Percentiles rank a stretch among this genome's conserved stretches.
Evolutionary conservation across 495 filamentous ascomycete species (phyloP).

Genomic region (Acidomyces sp.): DNA sequence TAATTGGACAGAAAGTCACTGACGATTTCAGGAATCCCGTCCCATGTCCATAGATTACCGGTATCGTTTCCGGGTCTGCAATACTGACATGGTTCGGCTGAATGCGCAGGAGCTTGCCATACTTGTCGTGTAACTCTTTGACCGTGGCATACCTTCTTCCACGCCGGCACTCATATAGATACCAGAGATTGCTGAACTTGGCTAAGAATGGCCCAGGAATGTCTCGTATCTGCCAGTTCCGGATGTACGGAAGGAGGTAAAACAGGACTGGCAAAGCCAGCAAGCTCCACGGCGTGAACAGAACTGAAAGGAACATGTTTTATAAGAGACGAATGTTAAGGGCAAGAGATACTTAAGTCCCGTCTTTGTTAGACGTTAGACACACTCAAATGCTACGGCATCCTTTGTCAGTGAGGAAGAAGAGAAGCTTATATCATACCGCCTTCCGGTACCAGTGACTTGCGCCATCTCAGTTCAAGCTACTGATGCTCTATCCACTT

Average conservation of each 20-base stretch:
- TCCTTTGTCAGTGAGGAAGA: too few relatives aligned
- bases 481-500: too few relatives aligned
- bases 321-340: too few relatives aligned
- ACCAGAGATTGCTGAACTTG: constrained; percentile 66
- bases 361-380: too few relatives aligned
- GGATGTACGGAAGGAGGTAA: constrained; percentile 58
- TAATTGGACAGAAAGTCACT: background rate
- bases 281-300: constrained; percentile 47
- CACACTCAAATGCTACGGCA: too few relatives aligned
- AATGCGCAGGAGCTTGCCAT: constrained; percentile 47
- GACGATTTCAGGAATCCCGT: constrained; percentile 34
- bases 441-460: too few relatives aligned
- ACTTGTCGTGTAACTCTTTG: constrained; percentile 58
- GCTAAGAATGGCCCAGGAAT: constrained; percentile 60
- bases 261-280: constrained; percentile 42
- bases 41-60: constrained; percentile 41
- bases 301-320: constrained; percentile 36
- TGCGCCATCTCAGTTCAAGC: too few relatives aligned
- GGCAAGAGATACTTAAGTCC: too few relatives aligned
- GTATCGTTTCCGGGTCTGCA: constrained; percentile 46
- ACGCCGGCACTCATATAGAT: constrained; percentile 52
- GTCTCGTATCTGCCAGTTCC: constrained; percentile 46
- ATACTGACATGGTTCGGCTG: constrained; percentile 47
- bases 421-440: too few relatives aligned
- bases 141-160: constrained; percentile 57